Conservation (phyloP, 345 rosid genomes). For the Diplotaxis tenuifolia region DNA sequence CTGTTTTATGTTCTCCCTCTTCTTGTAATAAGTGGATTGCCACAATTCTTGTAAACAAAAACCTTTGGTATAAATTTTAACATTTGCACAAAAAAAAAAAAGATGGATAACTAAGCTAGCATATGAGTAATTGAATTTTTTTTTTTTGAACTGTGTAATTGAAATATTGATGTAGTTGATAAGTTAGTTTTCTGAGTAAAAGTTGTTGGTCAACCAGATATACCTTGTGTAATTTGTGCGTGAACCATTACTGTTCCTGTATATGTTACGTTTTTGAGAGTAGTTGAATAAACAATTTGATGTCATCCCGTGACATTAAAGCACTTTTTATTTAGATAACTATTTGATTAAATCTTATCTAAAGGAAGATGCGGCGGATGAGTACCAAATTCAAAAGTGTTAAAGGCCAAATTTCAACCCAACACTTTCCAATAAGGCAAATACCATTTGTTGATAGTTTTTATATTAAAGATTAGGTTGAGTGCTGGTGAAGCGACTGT, state of each 20-base stretch:
- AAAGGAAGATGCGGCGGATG: slow-evolving; percentile 3
- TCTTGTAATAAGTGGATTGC: no score
- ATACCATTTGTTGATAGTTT: not conserved
- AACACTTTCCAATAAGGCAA: slow-evolving; percentile 1
- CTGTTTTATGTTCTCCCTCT: no score
- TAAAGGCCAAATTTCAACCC: not conserved
- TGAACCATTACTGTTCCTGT: no score
- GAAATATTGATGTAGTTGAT: no score
- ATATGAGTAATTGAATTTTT: no score
- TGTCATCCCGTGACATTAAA: not conserved
- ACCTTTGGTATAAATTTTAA: no score
- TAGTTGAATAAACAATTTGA: not conserved
- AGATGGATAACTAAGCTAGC: no score
- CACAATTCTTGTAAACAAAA: no score
- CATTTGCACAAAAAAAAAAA: no score
- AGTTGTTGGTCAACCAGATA: slow-evolving; percentile 12
- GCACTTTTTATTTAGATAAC: not conserved
- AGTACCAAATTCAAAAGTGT: slow-evolving; percentile 7
- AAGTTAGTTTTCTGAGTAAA: not conserved
- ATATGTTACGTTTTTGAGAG: not conserved
- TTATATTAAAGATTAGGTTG: not conserved
- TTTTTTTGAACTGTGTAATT: no score
- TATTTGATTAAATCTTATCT: slow-evolving; percentile 1
- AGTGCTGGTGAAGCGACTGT: slow-evolving; percentile 4
- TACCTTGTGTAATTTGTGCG: no score